phyloP scores from a whole-genome alignment of 805 yeast species.

The Candida pini region DNA sequence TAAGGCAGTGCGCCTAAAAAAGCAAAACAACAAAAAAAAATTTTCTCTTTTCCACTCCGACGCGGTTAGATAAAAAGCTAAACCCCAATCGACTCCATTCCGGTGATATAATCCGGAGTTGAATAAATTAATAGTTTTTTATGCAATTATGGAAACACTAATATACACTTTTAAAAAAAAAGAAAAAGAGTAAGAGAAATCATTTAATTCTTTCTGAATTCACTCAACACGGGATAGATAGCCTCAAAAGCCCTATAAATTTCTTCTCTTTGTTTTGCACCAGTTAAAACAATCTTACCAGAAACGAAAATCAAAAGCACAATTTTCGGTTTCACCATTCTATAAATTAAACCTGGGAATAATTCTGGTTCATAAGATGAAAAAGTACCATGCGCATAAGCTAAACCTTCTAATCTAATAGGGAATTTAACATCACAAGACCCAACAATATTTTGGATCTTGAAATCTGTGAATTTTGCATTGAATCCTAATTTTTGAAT shows the following conservation, averaged over 20 bases:
- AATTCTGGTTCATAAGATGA: constrained; percentile 97
- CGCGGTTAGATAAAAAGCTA: too few relatives aligned
- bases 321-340: constrained; percentile 99
- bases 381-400: constrained; percentile 98
- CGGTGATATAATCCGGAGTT: too few relatives aligned
- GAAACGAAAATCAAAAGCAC: constrained; percentile 93
- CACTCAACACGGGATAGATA: constrained; percentile 72
- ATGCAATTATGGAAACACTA: too few relatives aligned
- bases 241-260: constrained; percentile 98
- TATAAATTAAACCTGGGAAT: constrained; percentile 96
- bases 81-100: too few relatives aligned
- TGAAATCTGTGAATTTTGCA: constrained; percentile 96
- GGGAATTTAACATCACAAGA: constrained; percentile 99
- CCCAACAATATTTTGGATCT: constrained; percentile 96
- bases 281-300: constrained; percentile 95
- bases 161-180: too few relatives aligned
- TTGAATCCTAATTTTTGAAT: constrained; percentile 96
- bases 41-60: too few relatives aligned
- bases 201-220: neutral
- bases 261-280: constrained; percentile 98
- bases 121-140: too few relatives aligned
- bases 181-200: neutral
- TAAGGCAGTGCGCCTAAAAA: too few relatives aligned
- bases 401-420: constrained; percentile 93
- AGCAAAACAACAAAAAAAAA: too few relatives aligned